Base-by-base conservation (phyloP, 73 alveolate genomes). In the Symbiodinium pilosum region DNA sequence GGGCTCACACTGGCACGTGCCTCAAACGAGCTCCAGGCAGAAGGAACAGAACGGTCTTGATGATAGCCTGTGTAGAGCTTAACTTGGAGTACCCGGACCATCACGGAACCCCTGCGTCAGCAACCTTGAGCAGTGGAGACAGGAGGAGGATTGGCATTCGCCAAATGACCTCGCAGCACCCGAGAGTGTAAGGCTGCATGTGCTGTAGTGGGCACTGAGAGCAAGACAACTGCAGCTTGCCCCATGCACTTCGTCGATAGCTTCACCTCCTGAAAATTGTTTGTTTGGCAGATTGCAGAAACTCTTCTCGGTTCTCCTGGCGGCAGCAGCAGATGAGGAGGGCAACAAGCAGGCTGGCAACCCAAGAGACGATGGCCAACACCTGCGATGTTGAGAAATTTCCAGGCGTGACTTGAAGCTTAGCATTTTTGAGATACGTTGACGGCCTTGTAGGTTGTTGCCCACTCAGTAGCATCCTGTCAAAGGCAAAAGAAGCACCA, bases 221-320 rank as follows among this genome's bases (percentile, higher is more conserved):
- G 36, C 16, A 11, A 2, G 41, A 36, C 77, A 28, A 64, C 77
- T 2, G 77, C 85, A 16, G 85, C 85, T 42, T 91, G 97, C 51
- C 97, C 97, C 97, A 91, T 91, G 97, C 97, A 91, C 34, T 85
- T 75, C 40, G 97, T 91, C 41, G 97, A 91, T 21, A 91, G 51
- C 30, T 91, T 86, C 20, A 91, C 88, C 14, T 56, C 97, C 77
- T 64, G 59, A 47, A 47, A 47, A 47, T 6, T 6, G 59, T 9
- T 47, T 9, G 59, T 9, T 14, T 9, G 59, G 59, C 59, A 14
- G n/a, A n/a, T 14, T 47, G 59, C 59, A 47, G 59, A 47, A 47
- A 47, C 59, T 47, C 59, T 6, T 14, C 59, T 6, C 6, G 14
- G 14, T 14, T 24, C 77, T 64, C 77, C 42, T 52, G 51, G 75